phyloP scores from a whole-genome alignment of 495 filamentous ascomycete species.

The Sporormia fimetaria region DNA sequence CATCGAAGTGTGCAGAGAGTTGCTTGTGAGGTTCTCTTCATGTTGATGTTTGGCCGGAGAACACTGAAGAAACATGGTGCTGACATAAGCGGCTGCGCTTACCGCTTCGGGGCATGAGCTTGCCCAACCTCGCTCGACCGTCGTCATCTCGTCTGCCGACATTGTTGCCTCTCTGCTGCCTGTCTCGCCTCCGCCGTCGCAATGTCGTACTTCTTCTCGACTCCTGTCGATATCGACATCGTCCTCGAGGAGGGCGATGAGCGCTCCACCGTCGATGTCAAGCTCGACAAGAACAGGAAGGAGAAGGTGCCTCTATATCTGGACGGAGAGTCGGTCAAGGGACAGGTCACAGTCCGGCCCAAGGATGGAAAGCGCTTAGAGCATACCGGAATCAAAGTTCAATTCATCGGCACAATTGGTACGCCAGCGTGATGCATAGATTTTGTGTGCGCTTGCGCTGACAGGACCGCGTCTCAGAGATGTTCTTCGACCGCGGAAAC shows the following conservation, averaged over 20 bases:
- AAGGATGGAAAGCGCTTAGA: constrained; percentile 98
- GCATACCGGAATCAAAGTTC: constrained; percentile 98
- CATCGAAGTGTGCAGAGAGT: too few relatives aligned
- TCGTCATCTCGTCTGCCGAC: not conserved
- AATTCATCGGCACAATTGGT: constrained; percentile 99
- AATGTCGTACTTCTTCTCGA: constrained; percentile 98
- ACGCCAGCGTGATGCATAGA: constrained; percentile 47
- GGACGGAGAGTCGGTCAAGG: constrained; percentile 97
- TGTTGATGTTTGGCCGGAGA: too few relatives aligned
- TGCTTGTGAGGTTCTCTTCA: too few relatives aligned
- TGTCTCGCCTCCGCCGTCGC: not conserved
- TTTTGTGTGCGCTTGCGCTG: constrained; percentile 55
- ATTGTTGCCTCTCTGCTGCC: too few relatives aligned
- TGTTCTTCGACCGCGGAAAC: constrained; percentile 99
- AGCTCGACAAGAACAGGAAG: constrained; percentile 90
- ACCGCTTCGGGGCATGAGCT: too few relatives aligned
- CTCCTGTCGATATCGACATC: constrained; percentile 96
- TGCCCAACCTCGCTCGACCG: too few relatives aligned
- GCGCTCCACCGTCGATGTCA: constrained; percentile 88
- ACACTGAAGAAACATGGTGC: too few relatives aligned
- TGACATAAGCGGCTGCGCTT: too few relatives aligned
- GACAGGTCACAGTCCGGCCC: constrained; percentile 82
- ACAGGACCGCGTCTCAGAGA: constrained; percentile 47
- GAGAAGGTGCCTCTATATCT: constrained; percentile 96
- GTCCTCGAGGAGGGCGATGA: constrained; percentile 93